Percentiles rank a stretch among this genome's conserved stretches.
Evolutionary conservation across 208 protist genomes (phyloP).

Genomic region (Wallacemonas collosoma): DNA sequence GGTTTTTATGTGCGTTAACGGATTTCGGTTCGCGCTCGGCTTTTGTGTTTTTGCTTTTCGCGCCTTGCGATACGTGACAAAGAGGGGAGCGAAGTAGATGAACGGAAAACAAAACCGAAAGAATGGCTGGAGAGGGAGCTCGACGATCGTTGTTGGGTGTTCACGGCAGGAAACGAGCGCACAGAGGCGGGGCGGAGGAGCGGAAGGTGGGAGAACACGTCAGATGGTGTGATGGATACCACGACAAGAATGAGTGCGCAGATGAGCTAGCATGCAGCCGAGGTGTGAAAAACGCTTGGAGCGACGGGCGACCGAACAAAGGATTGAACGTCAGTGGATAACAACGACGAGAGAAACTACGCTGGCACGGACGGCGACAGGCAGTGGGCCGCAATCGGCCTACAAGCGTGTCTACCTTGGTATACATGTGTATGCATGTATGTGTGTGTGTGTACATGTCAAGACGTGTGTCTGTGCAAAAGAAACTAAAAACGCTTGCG

Average conservation of each 20-base stretch:
- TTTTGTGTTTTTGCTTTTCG: slow-evolving; percentile 21
- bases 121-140: neutral
- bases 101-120: slow-evolving; percentile 6
- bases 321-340: too few relatives aligned
- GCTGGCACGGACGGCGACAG: too few relatives aligned
- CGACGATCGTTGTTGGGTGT: neutral
- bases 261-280: too few relatives aligned
- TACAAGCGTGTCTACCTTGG: neutral
- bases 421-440: neutral
- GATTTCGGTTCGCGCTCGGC: neutral
- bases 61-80: slow-evolving; percentile 1
- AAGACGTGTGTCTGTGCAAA: neutral
- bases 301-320: too few relatives aligned
- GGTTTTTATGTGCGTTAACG: neutral
- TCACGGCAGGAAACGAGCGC: neutral
- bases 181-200: neutral
- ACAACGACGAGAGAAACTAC: too few relatives aligned
- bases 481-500: too few relatives aligned
- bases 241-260: too few relatives aligned
- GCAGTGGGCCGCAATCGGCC: too few relatives aligned
- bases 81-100: slow-evolving; percentile 18
- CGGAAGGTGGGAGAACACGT: neutral
- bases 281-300: too few relatives aligned
- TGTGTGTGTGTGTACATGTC: slow-evolving; percentile 1
- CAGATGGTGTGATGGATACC: neutral